Conservation (phyloP, 306 rosid species). For the Myrica gale region DNA sequence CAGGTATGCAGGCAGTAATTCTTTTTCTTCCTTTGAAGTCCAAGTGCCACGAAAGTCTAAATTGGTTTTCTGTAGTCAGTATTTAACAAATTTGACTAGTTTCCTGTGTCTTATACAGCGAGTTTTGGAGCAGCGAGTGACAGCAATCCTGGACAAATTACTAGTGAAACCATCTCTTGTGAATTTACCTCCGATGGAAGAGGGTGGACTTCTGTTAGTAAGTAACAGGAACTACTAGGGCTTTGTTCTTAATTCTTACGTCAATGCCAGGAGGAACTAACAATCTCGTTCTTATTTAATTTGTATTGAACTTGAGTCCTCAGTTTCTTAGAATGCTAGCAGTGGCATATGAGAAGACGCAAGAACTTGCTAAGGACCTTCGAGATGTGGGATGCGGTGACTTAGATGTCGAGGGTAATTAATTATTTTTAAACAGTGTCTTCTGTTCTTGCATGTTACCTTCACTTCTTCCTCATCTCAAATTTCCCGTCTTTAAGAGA, state of each 20-base stretch:
- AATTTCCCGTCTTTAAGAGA: constrained; percentile 9
- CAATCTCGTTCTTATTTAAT: constrained; percentile 26
- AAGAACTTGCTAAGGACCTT: constrained; percentile 90
- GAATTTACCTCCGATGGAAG: constrained; percentile 84
- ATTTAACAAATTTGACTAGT: background rate
- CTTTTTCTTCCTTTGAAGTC: background rate
- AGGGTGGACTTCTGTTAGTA: constrained; percentile 95
- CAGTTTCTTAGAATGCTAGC: constrained; percentile 99
- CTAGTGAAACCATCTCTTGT: constrained; percentile 90
- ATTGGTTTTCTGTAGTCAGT: background rate
- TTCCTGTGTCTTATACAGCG: constrained; percentile 56
- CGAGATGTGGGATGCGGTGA: constrained; percentile 95
- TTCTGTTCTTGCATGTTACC: background rate
- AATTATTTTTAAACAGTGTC: background rate
- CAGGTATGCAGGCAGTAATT: constrained; percentile 59
- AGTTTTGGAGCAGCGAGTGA: constrained; percentile 90
- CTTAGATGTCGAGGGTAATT: constrained; percentile 95
- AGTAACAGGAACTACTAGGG: constrained; percentile 36
- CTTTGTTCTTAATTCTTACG: constrained; percentile 17
- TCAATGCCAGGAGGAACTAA: constrained; percentile 21
- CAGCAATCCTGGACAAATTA: constrained; percentile 83
- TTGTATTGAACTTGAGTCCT: constrained; percentile 44
- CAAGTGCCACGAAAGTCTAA: background rate
- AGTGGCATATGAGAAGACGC: constrained; percentile 95
- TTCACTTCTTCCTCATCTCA: background rate